Conservation (phyloP, 257 asterid species). For the Fraxinus americana region DNA sequence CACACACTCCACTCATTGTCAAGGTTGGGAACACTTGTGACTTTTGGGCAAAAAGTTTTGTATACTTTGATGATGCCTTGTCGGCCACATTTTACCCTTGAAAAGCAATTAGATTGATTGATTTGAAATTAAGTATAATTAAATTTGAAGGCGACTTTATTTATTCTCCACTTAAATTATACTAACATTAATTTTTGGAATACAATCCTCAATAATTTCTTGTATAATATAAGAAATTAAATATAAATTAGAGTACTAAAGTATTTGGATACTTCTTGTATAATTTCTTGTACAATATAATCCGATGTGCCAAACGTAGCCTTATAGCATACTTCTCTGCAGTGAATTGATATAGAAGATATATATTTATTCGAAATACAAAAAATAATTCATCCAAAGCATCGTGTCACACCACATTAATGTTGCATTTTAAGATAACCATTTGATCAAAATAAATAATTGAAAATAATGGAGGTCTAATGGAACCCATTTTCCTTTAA, state of each 20-base stretch:
- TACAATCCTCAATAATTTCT: background rate
- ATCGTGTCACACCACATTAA: constrained; percentile 17
- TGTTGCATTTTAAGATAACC: constrained; percentile 8
- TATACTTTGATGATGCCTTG: constrained; percentile 57
- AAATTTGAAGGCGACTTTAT: background rate
- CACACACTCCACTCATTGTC: constrained; percentile 32
- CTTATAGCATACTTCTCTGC: too few relatives aligned
- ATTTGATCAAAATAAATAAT: constrained; percentile 6
- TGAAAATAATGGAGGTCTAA: constrained; percentile 19
- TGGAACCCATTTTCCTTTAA: constrained; percentile 7
- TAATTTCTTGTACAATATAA: too few relatives aligned
- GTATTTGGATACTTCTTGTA: too few relatives aligned
- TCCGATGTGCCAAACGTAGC: too few relatives aligned
- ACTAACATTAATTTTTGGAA: background rate
- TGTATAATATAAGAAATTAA: too few relatives aligned
- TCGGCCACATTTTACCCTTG: constrained; percentile 52
- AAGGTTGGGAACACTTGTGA: constrained; percentile 29
- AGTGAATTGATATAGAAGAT: background rate
- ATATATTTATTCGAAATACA: background rate
- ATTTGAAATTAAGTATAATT: background rate
- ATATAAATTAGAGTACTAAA: too few relatives aligned
- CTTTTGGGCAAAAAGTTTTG: constrained; percentile 32
- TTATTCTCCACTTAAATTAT: background rate
- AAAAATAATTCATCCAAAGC: background rate
- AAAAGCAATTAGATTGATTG: constrained; percentile 16